phyloP scores from a whole-genome alignment of 495 filamentous ascomycete genomes.

The Bacidia gigantensis region DNA sequence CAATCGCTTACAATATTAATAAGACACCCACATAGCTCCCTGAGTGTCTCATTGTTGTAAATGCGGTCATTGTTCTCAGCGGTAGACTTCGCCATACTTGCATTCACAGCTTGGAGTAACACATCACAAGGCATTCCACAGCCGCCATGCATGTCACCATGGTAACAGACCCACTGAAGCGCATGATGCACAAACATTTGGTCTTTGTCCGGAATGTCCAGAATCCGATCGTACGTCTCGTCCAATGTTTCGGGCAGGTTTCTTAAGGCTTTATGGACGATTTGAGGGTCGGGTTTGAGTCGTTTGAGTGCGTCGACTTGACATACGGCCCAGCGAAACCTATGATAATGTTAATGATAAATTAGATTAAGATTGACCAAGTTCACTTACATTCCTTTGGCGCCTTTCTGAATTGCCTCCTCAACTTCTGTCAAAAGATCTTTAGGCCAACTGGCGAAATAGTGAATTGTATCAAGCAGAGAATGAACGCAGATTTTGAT shows the following conservation, averaged over 20 bases:
- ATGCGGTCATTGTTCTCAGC: slow-evolving; percentile 13
- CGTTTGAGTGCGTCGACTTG: slow-evolving; percentile 28
- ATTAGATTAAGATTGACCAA: neutral
- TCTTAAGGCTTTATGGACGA: slow-evolving; percentile 18
- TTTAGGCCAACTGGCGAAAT: slow-evolving; percentile 17
- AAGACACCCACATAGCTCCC: slow-evolving; percentile 21
- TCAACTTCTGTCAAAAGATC: slow-evolving; percentile 19
- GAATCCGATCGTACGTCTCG: slow-evolving; percentile 28
- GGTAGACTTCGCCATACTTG: slow-evolving; percentile 15
- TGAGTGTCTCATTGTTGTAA: slow-evolving; percentile 14
- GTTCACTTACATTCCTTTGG: slow-evolving; percentile 28
- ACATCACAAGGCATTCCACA: neutral
- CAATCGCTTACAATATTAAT: slow-evolving; percentile 5
- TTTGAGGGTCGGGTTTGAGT: slow-evolving; percentile 7
- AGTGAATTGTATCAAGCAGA: slow-evolving; percentile 9
- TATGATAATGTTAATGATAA: slow-evolving; percentile 5
- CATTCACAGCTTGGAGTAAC: slow-evolving; percentile 15
- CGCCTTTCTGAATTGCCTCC: slow-evolving; percentile 18
- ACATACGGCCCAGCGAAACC: slow-evolving; percentile 35
- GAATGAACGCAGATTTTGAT: slow-evolving; percentile 22
- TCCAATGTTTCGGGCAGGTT: slow-evolving; percentile 27
- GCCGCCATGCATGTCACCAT: neutral
- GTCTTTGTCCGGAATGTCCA: slow-evolving; percentile 18
- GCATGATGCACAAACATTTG: slow-evolving; percentile 16
- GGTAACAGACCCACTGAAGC: slow-evolving; percentile 11